Evolutionary conservation across 345 rosid genomes (phyloP).

Genomic region (Gynandropsis gynandra): DNA sequence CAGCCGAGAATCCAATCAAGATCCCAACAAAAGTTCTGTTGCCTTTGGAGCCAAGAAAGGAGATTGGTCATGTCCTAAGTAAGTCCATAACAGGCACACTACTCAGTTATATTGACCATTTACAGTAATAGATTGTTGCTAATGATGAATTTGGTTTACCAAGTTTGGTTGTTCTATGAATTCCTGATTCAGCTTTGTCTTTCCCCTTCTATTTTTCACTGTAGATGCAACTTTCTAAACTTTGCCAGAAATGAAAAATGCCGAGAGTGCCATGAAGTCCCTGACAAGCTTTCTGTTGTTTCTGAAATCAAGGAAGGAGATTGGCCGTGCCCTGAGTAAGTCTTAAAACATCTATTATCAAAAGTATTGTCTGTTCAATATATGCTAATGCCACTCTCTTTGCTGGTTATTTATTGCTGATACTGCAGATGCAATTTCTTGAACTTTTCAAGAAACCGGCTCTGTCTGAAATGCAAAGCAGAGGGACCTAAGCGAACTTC

Average conservation of each 20-base stretch:
- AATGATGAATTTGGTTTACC: no score
- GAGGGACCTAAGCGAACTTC: conserved; percentile 46
- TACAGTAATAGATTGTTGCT: no score
- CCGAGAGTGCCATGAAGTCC: conserved; percentile 56
- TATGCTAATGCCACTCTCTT: background rate
- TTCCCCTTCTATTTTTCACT: background rate
- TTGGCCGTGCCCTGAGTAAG: conserved; percentile 74
- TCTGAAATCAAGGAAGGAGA: conserved; percentile 63
- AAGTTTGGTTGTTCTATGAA: background rate
- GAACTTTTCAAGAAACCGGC: conserved; percentile 56
- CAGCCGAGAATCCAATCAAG: conserved; percentile 44
- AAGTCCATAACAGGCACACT: background rate
- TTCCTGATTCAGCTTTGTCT: conserved; percentile 5
- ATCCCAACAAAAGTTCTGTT: conserved; percentile 28
- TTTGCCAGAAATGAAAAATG: conserved; percentile 59
- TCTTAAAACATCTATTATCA: conserved; percentile 9
- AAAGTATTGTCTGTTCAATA: background rate
- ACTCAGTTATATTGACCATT: no score
- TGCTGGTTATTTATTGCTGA: conserved; percentile 15
- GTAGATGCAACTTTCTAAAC: conserved; percentile 63
- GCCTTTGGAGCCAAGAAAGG: conserved; percentile 37
- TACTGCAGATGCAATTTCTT: conserved; percentile 49
- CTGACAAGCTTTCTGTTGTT: conserved; percentile 31
- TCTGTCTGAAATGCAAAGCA: conserved; percentile 58
- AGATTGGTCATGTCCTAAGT: conserved; percentile 14